Base-by-base conservation (phyloP, 1,284 basidiomycete species). In the Taiwanofungus camphoratus region DNA sequence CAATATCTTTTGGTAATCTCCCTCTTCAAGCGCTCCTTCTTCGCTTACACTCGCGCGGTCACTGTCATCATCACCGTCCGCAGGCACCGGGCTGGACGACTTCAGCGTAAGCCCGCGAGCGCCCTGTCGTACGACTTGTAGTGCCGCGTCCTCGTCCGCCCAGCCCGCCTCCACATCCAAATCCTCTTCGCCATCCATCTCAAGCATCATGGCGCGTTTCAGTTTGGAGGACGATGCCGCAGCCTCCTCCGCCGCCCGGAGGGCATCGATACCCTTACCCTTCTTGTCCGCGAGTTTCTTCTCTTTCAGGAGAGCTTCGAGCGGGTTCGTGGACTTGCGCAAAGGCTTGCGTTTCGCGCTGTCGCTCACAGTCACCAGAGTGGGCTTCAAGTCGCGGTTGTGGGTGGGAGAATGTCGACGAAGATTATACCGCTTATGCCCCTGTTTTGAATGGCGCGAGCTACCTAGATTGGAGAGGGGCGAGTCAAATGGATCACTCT, bases 251-350 rank as follows among this genome's bases (percentile, higher is more conserved):
- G 66, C 48, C 70, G 39, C 41, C 12, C 46, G 52, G 1, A 63
- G 39, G 1, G 50, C 55, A 3, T 41, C 46, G 34, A 48, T 51
- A 4, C 57, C 60, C 1, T 38, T 53, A 0, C 61, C 59, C 39
- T 33, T 49, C 52, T 37, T 59, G 18, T 56, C 59, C 9, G 45
- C 56, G 16, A 44, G 53, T 19, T 44, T 41, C 50, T 63, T 63
- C 46, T 63, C 58, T n/a, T 54, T 55, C 15, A 64, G 41, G 4
- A 66, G 53, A 20, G 63, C 65, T 32, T 69, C 70, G 22, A 86
- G 63, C 4, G 82, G 82, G 49, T 79, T 71, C 20, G 33, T 35
- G 5, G 54, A 18, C 48, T 63, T 71, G 52, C 63, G 61, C 15
- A 36, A 44, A 12, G 49, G 42, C 36, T 52, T 52, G 27, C 43